Base-by-base conservation (phyloP, 805 yeast genomes). In the Monosporozyma solicola region DNA sequence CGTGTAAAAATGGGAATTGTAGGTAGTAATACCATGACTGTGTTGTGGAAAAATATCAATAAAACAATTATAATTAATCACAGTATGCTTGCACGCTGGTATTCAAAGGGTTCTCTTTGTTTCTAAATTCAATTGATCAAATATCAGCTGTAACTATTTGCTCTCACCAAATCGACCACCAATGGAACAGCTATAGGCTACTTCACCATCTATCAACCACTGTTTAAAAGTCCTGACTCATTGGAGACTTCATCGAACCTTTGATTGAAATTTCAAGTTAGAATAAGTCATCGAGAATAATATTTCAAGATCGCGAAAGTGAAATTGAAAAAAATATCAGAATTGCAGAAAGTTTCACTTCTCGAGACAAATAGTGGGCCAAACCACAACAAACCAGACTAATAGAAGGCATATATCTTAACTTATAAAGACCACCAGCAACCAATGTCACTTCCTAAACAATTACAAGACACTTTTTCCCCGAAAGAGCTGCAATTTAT, bases 401-500 rank as follows among this genome's bases (percentile, higher is more conserved):
- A 15, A 33, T n/a, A 13, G 31, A 24, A 50, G 27, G 11, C 15
- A 13, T 22, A 33, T 20, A 31, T 46, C 22, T 5, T 27, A 7
- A 16, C 11, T 5, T 13, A 45, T n/a, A 25, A 6, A 32, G 13
- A 37, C 29, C 8, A 20, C 20, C 13, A 16, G 15, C 5, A 20
- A 41, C 15, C 27, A 2, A 86, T 86, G 95, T 78, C 89, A 5
- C 72, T 86, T 31, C 90, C 92, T 3, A 63, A 67, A 5, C 69
- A 74, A 37, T 71, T 79, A 29, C 79, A 76, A 55, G 71, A 73
- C 54, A 80, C 83, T 15, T 79, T 90, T 51, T 72, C 84, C 39
- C 90, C 96, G 0, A 74, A 83, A 16, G 98, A 92, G 65, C 74
- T 91, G 45, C 86, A 82, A 59, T 94, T 87, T 61, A 72, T 89